Percentiles rank a stretch among this genome's conserved stretches.
Conservation (phyloP, 2,329 filamentous ascomycete species). For the Epichloe scottii region DNA sequence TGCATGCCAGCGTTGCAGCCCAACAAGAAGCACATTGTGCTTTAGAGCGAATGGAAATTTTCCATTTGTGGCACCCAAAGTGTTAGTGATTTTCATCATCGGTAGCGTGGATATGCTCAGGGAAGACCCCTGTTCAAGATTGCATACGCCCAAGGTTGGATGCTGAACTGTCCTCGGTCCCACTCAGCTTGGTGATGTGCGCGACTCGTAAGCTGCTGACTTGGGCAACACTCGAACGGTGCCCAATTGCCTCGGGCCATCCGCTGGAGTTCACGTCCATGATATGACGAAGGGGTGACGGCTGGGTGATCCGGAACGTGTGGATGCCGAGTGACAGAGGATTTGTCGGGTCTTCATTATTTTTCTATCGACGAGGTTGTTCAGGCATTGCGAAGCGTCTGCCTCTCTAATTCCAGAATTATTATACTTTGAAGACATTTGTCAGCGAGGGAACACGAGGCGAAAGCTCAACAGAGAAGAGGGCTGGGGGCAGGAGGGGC, state of each 20-base stretch:
- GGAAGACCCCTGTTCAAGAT: not conserved
- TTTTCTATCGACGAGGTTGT: not conserved
- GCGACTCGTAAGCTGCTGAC: slow-evolving; percentile 1
- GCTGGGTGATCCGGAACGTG: not conserved
- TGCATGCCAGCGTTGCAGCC: not conserved
- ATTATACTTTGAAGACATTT: not conserved
- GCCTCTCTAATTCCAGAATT: not conserved
- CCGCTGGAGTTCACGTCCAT: not conserved
- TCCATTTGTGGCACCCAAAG: not conserved
- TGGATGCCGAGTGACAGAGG: not conserved
- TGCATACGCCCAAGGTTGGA: not conserved
- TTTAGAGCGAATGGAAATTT: not conserved
- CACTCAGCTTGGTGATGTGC: not conserved
- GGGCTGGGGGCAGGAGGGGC: not conserved
- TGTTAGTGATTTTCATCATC: not conserved
- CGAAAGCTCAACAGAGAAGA: not conserved
- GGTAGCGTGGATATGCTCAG: not conserved
- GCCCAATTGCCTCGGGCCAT: slow-evolving; percentile 1
- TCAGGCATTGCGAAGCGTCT: not conserved
- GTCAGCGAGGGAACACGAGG: not conserved
- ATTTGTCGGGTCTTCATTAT: not conserved
- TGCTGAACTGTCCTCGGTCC: not conserved
- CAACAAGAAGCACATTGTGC: not conserved
- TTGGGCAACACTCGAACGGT: not conserved
- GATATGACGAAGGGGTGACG: not conserved